Percentiles rank a stretch among this genome's conserved stretches.
Conservation (phyloP, 2,329 filamentous ascomycete species). For the Pezizomycotina sp. region DNA sequence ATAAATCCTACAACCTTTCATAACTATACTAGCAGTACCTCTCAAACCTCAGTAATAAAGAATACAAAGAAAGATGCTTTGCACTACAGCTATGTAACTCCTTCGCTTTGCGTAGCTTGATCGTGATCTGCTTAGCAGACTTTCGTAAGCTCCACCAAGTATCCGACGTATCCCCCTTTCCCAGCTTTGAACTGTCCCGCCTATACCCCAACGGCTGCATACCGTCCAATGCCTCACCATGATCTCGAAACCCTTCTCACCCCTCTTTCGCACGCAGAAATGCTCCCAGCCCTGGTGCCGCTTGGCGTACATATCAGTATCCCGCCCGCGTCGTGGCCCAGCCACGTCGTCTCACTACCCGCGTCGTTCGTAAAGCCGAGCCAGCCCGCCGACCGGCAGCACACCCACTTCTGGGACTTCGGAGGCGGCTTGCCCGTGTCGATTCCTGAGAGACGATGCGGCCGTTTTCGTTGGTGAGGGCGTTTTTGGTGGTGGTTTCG, state of each 20-base stretch:
- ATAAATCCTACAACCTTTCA: no score
- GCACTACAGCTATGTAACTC: no score
- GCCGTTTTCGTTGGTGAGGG: conserved; percentile 3
- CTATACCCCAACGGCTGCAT: conserved; percentile 4
- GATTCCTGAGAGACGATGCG: background rate
- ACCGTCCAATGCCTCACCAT: conserved; percentile 9
- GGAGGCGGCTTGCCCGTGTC: conserved; percentile 1
- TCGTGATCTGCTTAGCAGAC: no score
- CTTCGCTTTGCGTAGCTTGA: no score
- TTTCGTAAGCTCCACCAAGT: conserved; percentile 9
- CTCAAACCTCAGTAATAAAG: no score
- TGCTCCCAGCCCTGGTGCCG: conserved; percentile 6
- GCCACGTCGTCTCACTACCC: conserved; percentile 2
- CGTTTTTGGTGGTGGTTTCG: conserved; percentile 1
- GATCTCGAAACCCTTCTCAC: conserved; percentile 7
- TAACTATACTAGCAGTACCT: no score
- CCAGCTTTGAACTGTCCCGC: background rate
- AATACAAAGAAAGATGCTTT: no score
- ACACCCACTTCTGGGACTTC: conserved; percentile 14
- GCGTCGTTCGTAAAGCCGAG: conserved; percentile 12
- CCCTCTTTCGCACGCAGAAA: conserved; percentile 8
- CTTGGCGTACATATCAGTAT: conserved; percentile 5
- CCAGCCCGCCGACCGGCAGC: conserved; percentile 6
- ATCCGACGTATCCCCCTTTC: background rate
- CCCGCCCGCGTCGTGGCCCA: conserved; percentile 1